These are phyloP conservation scores for Fusarium odoratissimum DNA, from an alignment of 2,329 filamentous ascomycete species.

Conservation along the genomic window DNA sequence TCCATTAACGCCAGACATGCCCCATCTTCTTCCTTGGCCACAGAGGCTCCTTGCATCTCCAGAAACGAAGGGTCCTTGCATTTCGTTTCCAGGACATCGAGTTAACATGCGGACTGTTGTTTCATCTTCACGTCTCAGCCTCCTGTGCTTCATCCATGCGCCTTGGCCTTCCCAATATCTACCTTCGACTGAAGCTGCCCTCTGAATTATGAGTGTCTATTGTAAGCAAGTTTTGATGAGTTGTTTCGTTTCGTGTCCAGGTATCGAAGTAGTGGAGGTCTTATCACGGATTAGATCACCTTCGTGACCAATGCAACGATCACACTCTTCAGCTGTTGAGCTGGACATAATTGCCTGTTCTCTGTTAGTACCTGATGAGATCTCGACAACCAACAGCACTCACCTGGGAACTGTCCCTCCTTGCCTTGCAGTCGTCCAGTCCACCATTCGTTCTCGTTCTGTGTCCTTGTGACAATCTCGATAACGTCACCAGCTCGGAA, in stretches of 20 bases:
- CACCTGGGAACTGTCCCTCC: constrained; percentile 95
- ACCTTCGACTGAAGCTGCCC: constrained; percentile 1
- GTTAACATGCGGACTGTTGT: neutral
- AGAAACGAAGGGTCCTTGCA: constrained; percentile 19
- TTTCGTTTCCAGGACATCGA: constrained; percentile 12
- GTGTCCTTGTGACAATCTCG: constrained; percentile 85
- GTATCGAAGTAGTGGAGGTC: constrained; percentile 21
- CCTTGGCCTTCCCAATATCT: constrained; percentile 2
- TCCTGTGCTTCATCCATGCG: constrained; percentile 17
- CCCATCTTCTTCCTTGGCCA: constrained; percentile 24
- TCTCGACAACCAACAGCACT: constrained; percentile 45
- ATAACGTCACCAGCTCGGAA: constrained; percentile 91
- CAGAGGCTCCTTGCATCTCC: constrained; percentile 23
- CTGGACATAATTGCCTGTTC: constrained; percentile 63
- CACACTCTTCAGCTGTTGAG: constrained; percentile 43
- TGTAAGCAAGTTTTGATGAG: constrained; percentile 16
- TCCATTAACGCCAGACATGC: constrained; percentile 41
- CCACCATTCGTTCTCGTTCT: constrained; percentile 98
- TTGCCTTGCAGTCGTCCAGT: constrained; percentile 81
- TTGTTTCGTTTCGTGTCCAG: constrained; percentile 23
- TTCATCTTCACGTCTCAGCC: constrained; percentile 1
- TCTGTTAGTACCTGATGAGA: constrained; percentile 40
- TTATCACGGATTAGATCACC: constrained; percentile 1
- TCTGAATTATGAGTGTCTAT: constrained; percentile 27
- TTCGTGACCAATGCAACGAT: neutral